Evolutionary conservation across 176 grass and related monocot genomes (phyloP).

Genomic region (Eremochloa ophiuroides): DNA sequence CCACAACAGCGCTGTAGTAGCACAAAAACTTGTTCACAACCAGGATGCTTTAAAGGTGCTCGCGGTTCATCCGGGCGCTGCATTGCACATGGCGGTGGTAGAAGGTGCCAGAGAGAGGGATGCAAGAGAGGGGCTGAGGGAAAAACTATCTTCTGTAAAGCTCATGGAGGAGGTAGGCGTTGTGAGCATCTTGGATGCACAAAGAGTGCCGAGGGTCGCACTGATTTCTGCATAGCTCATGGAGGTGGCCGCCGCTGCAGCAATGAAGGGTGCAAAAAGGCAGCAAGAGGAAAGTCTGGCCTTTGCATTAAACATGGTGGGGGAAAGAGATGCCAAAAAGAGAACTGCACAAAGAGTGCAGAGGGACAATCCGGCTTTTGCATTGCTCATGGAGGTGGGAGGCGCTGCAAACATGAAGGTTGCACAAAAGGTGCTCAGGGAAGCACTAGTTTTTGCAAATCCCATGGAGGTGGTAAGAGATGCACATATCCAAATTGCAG

Average conservation of each 20-base stretch:
- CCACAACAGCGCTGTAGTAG: conserved; percentile 33
- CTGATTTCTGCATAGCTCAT: no score
- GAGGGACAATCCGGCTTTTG: conserved; percentile 56
- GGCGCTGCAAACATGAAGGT: no score
- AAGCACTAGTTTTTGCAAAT: conserved; percentile 51
- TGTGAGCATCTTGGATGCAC: no score
- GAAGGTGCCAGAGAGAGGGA: no score
- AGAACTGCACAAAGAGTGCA: conserved; percentile 51
- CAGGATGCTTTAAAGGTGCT: conserved; percentile 61
- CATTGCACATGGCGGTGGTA: no score
- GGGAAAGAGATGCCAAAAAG: conserved; percentile 54
- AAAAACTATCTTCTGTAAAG: no score
- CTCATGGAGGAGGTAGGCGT: no score
- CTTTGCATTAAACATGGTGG: conserved; percentile 60
- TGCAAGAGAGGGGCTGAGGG: no score
- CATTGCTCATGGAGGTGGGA: no score
- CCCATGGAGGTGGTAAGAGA: conserved; percentile 64
- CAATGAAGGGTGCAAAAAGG: conserved; percentile 36
- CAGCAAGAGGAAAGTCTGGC: conserved; percentile 56
- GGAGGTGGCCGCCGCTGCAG: conserved; percentile 48
- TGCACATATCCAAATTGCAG: conserved; percentile 38
- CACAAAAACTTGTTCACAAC: conserved; percentile 55
- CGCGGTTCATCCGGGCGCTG: conserved; percentile 67
- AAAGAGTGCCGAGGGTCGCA: no score
- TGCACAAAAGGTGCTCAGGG: no score